Percentiles rank a stretch among this genome's conserved stretches.
These are phyloP conservation scores for Plectosphaerella plurivora DNA, from an alignment of 2,329 filamentous ascomycete species.

Conservation along the genomic window DNA sequence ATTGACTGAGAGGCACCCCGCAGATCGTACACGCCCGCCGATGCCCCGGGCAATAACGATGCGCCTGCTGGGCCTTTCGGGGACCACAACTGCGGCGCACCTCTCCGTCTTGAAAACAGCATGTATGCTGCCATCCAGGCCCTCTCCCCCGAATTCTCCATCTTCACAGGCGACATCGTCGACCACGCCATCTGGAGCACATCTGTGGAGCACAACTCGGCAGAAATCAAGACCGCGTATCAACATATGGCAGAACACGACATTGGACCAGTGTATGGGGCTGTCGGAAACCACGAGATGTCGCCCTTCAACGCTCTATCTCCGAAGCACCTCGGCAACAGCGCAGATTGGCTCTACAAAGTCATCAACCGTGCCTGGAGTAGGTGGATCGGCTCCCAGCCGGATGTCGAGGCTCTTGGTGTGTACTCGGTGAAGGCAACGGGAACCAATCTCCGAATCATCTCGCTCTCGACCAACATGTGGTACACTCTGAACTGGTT, in stretches of 20 bases:
- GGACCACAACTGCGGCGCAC: conserved; percentile 49
- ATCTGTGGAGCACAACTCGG: conserved; percentile 13
- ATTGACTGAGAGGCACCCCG: not conserved
- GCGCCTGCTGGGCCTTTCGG: conserved; percentile 48
- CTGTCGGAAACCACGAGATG: conserved; percentile 54
- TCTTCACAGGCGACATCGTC: conserved; percentile 57
- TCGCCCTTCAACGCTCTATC: conserved; percentile 49
- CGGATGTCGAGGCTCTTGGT: conserved; percentile 30
- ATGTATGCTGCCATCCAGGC: conserved; percentile 47
- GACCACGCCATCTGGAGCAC: conserved; percentile 48
- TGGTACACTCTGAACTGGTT: conserved; percentile 57
- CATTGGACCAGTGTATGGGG: conserved; percentile 37
- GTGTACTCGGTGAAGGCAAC: conserved; percentile 44
- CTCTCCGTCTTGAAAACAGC: conserved; percentile 45
- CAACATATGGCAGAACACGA: too few relatives aligned
- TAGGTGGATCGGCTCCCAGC: conserved; percentile 30
- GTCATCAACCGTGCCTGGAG: conserved; percentile 41
- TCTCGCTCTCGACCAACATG: conserved; percentile 56
- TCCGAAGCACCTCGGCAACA: conserved; percentile 29
- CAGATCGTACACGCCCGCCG: conserved; percentile 38
- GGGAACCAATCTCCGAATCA: conserved; percentile 45
- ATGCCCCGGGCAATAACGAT: conserved; percentile 42
- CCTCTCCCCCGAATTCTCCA: conserved; percentile 44
- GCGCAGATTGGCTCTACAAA: conserved; percentile 49
- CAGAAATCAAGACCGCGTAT: too few relatives aligned